Conservation (phyloP, 2,329 filamentous ascomycete genomes). For the Aspergillus melleus region DNA sequence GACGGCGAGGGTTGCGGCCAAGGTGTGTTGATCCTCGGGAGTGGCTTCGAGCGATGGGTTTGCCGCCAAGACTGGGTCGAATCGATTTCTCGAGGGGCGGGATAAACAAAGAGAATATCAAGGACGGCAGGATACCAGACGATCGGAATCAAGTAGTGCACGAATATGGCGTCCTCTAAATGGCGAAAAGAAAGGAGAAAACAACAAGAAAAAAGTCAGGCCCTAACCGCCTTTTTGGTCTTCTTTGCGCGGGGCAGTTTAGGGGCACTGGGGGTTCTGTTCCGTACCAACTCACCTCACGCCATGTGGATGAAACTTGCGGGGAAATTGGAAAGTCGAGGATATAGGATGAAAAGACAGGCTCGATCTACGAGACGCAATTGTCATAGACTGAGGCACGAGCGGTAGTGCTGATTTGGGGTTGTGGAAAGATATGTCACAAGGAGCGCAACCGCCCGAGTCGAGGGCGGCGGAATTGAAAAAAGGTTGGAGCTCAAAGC, state of each 20-base stretch:
- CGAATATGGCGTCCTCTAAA: not conserved
- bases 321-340: conserved; percentile 20
- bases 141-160: not conserved
- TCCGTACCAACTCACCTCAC: conserved; percentile 24
- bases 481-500: conserved; percentile 29
- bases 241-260: conserved; percentile 17
- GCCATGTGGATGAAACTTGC: conserved; percentile 27
- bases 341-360: conserved; percentile 15
- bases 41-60: not conserved
- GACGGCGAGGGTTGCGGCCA: not conserved
- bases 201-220: not conserved
- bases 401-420: not conserved
- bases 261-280: conserved; percentile 14
- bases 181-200: not conserved
- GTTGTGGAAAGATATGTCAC: not conserved
- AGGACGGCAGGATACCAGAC: not conserved
- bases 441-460: conserved; percentile 15
- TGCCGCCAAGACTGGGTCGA: not conserved
- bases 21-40: not conserved
- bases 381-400: not conserved
- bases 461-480: conserved; percentile 17
- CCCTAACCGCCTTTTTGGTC: not conserved
- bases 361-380: conserved; percentile 7
- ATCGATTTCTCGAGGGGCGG: not conserved
- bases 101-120: conserved; percentile 6